Conservation (phyloP, 805 yeast species). For the Tanozyma kutaoensis region DNA sequence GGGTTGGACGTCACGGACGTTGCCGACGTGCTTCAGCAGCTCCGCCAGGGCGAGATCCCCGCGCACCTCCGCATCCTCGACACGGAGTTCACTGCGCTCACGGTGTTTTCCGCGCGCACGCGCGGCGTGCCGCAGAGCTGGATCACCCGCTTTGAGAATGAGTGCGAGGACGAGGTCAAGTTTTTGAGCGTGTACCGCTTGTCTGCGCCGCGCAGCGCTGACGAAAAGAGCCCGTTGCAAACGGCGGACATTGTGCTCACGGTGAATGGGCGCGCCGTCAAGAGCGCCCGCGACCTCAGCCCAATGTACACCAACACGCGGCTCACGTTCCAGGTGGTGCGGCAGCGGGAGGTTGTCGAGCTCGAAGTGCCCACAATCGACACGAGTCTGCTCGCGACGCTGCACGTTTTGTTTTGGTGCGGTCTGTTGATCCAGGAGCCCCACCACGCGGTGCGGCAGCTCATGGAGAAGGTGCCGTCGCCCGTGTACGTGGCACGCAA, state of each 20-base stretch:
- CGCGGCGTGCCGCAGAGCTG: conserved; percentile 82
- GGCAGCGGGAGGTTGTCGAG: conserved; percentile 54
- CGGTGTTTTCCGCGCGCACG: conserved; percentile 64
- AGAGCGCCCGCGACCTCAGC: conserved; percentile 54
- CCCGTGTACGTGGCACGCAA: conserved; percentile 72
- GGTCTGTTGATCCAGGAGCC: conserved; percentile 79
- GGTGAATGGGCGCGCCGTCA: conserved; percentile 51
- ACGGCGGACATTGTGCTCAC: conserved; percentile 72
- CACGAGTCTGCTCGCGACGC: conserved; percentile 44
- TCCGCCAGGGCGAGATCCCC: conserved; percentile 40
- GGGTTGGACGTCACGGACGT: conserved; percentile 70
- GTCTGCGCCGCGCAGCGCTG: conserved; percentile 29
- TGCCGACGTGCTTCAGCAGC: conserved; percentile 36
- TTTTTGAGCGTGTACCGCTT: conserved; percentile 61
- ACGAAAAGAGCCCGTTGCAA: conserved; percentile 21
- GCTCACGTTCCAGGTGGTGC: conserved; percentile 50
- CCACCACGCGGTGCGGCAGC: conserved; percentile 87
- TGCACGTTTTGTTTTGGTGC: conserved; percentile 65
- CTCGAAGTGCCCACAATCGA: conserved; percentile 53
- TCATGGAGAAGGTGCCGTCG: conserved; percentile 64
- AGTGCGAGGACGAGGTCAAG: conserved; percentile 53
- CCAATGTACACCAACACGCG: conserved; percentile 28
- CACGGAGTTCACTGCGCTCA: conserved; percentile 59
- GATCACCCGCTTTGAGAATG: conserved; percentile 56
- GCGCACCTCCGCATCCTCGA: conserved; percentile 51